Base-by-base conservation (phyloP, 352 stramenopile genomes). In the Pythium plurisporium region DNA sequence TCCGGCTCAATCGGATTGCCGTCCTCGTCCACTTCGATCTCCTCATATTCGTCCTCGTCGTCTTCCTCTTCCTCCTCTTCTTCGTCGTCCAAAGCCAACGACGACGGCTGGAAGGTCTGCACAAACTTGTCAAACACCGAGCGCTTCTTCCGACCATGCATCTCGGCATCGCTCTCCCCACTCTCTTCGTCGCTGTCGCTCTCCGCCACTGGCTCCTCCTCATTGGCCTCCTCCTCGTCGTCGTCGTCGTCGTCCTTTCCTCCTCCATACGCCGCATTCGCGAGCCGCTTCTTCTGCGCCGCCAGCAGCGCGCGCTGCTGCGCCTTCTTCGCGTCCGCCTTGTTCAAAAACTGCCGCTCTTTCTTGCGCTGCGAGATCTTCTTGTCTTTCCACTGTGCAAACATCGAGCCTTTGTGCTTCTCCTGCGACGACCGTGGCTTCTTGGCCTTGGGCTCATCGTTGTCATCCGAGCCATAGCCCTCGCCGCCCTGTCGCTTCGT, bases 61-160 rank as follows among this genome's bases (percentile, higher is more conserved):
- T 74, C 64, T n/a, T 73, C 73, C 27, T 74, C 61, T 7, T 74
- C 44, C 17, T 77, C 74, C 5, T 84, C 67, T 5, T 78, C 64
- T 5, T 75, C 45, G 5, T 79, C 74, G 10, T 79, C 67, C 23
- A 58, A 14, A 26, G 10, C 48, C 0, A 27, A 9, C 47, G 64
- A 40, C 17, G 66, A 47, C 1, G 62, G 65, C 27, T 83, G 78
- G 47, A 90, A 90, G 23, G 73, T 74, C 38, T 73, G 74, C 30
- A 92, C 76, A 67, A 92, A 92, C 63, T 83, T 61, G 25, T 82
- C 67, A 71, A 92, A 92, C n/a, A 89, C 45, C 30, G 76, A 77
- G 7, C 54, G 64, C 19, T 57, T 61, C 47, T 65, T 70, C n/a
- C 54, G 55, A 15, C 51, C 61, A 41, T 63, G 30, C 42, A 58